phyloP scores from a whole-genome alignment of 306 rosid species.

The Lupinus albus region DNA sequence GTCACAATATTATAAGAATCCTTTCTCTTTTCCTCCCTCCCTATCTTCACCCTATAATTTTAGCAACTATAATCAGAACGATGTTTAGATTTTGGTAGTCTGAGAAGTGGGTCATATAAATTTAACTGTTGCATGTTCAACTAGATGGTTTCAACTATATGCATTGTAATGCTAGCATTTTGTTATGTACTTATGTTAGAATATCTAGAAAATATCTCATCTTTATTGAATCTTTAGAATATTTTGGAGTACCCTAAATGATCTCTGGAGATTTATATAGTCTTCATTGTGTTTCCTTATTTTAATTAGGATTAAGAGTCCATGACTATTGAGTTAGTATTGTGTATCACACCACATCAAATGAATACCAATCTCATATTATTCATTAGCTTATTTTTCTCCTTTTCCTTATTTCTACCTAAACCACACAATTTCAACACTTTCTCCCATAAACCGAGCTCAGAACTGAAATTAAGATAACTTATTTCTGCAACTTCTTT shows the following conservation, averaged over 20 bases:
- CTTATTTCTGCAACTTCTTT: slow-evolving; percentile 9
- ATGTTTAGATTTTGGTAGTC: slow-evolving; percentile 20
- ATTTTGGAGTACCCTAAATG: neutral
- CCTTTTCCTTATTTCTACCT: neutral
- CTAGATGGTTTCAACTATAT: too few relatives aligned
- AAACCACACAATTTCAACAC: neutral
- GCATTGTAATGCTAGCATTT: neutral
- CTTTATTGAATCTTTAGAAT: neutral
- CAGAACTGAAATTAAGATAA: slow-evolving; percentile 12
- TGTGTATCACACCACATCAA: too few relatives aligned
- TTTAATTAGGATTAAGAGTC: too few relatives aligned
- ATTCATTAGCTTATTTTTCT: too few relatives aligned
- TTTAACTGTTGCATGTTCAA: slow-evolving; percentile 11
- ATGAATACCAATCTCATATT: too few relatives aligned
- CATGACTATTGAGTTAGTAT: too few relatives aligned
- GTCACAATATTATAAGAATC: neutral
- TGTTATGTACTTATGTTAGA: neutral
- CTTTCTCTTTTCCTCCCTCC: neutral
- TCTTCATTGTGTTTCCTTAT: neutral
- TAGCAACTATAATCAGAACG: slow-evolving; percentile 23
- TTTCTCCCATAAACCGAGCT: neutral
- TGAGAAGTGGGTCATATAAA: slow-evolving; percentile 32
- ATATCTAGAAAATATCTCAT: neutral
- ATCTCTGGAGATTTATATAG: neutral
- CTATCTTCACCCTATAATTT: neutral